Percentiles rank a stretch among this genome's conserved stretches.
These are phyloP conservation scores for Naganishia randhawae DNA, from an alignment of 768 basidiomycete species.

Conservation along the genomic window DNA sequence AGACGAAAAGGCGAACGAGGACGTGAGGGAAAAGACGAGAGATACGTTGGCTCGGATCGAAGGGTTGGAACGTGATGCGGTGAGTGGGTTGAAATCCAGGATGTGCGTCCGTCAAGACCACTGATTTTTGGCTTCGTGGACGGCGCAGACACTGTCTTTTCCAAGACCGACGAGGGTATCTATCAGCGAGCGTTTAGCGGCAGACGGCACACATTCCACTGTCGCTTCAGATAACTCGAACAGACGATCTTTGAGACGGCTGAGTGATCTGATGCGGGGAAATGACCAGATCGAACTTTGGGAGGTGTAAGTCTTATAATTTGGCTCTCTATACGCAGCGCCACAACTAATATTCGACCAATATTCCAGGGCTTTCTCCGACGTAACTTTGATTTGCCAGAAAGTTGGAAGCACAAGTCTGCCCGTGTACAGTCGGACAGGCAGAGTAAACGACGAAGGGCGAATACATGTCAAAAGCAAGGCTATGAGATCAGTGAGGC, in stretches of 20 bases:
- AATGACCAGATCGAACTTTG: conserved; percentile 72
- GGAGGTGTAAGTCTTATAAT: conserved; percentile 60
- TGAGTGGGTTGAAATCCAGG: conserved; percentile 45
- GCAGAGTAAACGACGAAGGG: conserved; percentile 33
- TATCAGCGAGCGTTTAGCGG: conserved; percentile 61
- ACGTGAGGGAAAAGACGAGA: conserved; percentile 89
- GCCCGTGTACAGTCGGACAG: conserved; percentile 34
- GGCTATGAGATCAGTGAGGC: conserved; percentile 62
- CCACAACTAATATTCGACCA: conserved; percentile 1
- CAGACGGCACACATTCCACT: conserved; percentile 23
- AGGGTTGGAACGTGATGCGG: conserved; percentile 87
- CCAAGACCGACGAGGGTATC: conserved; percentile 85
- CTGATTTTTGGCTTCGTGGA: conserved; percentile 1
- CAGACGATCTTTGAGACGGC: conserved; percentile 82
- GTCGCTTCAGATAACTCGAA: conserved; percentile 53
- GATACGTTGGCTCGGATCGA: conserved; percentile 96
- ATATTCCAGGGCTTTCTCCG: conserved; percentile 68
- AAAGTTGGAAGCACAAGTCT: conserved; percentile 75
- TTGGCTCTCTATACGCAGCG: neutral
- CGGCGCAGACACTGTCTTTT: conserved; percentile 53
- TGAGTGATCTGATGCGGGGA: conserved; percentile 77
- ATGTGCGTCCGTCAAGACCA: neutral
- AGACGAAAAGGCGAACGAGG: conserved; percentile 95
- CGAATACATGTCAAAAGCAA: conserved; percentile 28
- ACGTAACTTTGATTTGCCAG: conserved; percentile 88